Evolutionary conservation across 1,139 yeast genomes (phyloP).

Genomic region (Arxiozyma telluris): DNA sequence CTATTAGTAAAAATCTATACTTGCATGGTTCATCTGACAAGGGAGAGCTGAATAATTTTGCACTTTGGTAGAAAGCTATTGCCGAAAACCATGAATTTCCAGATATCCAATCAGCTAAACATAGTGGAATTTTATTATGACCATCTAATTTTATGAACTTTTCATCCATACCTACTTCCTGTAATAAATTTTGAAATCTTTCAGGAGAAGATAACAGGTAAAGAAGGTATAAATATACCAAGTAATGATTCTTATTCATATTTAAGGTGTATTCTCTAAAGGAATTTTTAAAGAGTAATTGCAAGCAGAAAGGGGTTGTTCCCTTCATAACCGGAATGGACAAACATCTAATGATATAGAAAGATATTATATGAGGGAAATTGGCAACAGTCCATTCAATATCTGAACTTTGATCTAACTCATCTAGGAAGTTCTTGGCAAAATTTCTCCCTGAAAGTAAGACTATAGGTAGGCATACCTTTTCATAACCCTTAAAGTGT

Average conservation of each 20-base stretch:
- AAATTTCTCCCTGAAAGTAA: slow-evolving; percentile 29
- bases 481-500: slow-evolving; percentile 13
- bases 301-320: slow-evolving; percentile 45
- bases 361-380: slow-evolving; percentile 49
- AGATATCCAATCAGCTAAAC: slow-evolving; percentile 42
- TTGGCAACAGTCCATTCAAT: slow-evolving; percentile 39
- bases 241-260: slow-evolving; percentile 20
- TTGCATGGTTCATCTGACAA: slow-evolving; percentile 46
- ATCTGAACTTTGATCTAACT: slow-evolving; percentile 38
- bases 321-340: slow-evolving; percentile 52
- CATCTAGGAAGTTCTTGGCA: slow-evolving; percentile 36
- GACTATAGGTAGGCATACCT: slow-evolving; percentile 9
- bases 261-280: slow-evolving; percentile 23
- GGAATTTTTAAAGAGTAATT: slow-evolving; percentile 41
- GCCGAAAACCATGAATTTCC: slow-evolving; percentile 37
- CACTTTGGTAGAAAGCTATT: slow-evolving; percentile 44
- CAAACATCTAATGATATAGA: slow-evolving; percentile 54
- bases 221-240: slow-evolving; percentile 47
- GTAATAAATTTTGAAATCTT: slow-evolving; percentile 39
- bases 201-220: slow-evolving; percentile 45
- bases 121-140: slow-evolving; percentile 38
- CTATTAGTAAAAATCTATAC: slow-evolving; percentile 44
- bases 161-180: slow-evolving; percentile 39
- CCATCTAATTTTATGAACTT: slow-evolving; percentile 31
- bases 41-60: slow-evolving; percentile 43